Evolutionary conservation across 2,329 filamentous ascomycete genomes (phyloP).

Genomic region (Nemania abortiva): DNA sequence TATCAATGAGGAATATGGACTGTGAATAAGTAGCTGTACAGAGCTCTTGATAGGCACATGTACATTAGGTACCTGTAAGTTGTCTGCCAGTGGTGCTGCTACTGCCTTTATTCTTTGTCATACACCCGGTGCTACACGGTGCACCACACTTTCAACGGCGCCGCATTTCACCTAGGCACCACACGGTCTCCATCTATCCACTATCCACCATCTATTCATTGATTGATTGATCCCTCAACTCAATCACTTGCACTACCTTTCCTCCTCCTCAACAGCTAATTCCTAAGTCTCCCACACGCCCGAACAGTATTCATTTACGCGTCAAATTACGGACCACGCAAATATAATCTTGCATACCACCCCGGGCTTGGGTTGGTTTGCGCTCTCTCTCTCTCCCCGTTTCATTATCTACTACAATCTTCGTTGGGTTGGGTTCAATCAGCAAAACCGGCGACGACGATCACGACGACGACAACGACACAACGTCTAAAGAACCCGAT

Average conservation of each 20-base stretch:
- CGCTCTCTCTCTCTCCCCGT: background rate
- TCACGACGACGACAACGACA: background rate
- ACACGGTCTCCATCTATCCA: background rate
- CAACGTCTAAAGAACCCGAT: background rate
- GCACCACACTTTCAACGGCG: too few relatives aligned
- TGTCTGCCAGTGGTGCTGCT: background rate
- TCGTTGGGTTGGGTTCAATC: background rate
- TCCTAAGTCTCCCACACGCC: background rate
- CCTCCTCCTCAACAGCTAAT: background rate
- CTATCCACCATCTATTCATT: conserved; percentile 21
- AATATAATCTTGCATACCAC: background rate
- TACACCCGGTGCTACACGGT: background rate
- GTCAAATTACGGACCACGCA: background rate
- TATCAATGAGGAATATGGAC: background rate
- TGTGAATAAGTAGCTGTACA: background rate
- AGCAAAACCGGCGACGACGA: conserved; percentile 5
- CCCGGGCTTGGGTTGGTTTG: background rate
- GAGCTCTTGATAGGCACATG: background rate
- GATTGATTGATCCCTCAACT: conserved; percentile 9
- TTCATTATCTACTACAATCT: background rate
- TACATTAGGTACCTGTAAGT: background rate
- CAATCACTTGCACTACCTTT: background rate
- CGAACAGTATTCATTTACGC: background rate
- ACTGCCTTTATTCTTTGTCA: conserved; percentile 26
- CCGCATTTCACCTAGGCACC: background rate